Evolutionary conservation across 177 flowering plant genomes (phyloP).

Genomic region (Tripterygium wilfordii): DNA sequence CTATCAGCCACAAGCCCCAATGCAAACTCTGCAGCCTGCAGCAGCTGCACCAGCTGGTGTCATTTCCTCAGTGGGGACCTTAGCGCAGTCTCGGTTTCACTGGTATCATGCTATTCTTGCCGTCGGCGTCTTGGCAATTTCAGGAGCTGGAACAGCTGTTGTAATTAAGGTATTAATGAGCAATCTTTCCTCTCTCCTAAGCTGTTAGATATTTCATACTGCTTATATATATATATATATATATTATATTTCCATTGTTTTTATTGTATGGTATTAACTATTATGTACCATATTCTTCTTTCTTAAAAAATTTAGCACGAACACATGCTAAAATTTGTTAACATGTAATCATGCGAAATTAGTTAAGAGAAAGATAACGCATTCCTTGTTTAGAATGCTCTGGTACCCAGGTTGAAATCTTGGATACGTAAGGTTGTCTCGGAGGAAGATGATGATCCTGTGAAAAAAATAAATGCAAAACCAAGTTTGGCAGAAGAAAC

Average conservation of each 20-base stretch:
- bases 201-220: too few species aligned
- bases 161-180: constrained; percentile 59
- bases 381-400: constrained; percentile 47
- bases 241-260: too few species aligned
- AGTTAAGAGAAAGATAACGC: not conserved
- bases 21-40: constrained; percentile 55
- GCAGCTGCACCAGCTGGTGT: constrained; percentile 39
- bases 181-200: too few species aligned
- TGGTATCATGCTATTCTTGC: constrained; percentile 84
- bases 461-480: constrained; percentile 31
- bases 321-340: too few species aligned
- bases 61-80: constrained; percentile 31
- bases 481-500: constrained; percentile 84
- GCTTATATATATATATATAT: too few species aligned
- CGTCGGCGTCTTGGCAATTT: constrained; percentile 73
- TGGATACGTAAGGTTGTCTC: constrained; percentile 83
- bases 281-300: not conserved
- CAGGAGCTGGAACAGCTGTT: constrained; percentile 87
- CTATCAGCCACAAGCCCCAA: constrained; percentile 37
- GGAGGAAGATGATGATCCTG: constrained; percentile 55
- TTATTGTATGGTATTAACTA: not conserved
- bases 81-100: constrained; percentile 38
- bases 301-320: too few species aligned
- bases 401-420: constrained; percentile 80
- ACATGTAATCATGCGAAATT: too few species aligned